Percentiles rank a stretch among this genome's conserved stretches.
Conservation (phyloP, 1,284 basidiomycete genomes). For the Xerocomus nothofagi region DNA sequence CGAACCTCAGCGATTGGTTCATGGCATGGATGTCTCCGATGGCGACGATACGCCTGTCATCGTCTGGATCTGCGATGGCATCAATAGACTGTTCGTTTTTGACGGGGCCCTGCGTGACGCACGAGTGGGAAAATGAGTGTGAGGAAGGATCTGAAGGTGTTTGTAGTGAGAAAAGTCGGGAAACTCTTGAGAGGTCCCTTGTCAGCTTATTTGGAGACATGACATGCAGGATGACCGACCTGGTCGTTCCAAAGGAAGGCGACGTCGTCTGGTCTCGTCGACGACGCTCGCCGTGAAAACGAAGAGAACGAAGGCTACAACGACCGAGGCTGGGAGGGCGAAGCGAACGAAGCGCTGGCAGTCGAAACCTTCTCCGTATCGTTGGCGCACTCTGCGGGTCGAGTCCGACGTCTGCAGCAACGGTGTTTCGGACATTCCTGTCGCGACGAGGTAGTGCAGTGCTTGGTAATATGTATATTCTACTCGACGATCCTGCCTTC, state of each 20-base stretch:
- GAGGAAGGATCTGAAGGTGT: slow-evolving; percentile 42
- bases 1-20: slow-evolving; percentile 65
- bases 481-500: slow-evolving; percentile 23
- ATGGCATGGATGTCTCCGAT: slow-evolving; percentile 88
- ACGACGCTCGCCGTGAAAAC: slow-evolving; percentile 38
- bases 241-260: slow-evolving; percentile 20
- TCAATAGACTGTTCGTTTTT: not conserved
- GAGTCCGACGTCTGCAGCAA: slow-evolving; percentile 5
- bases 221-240: slow-evolving; percentile 13
- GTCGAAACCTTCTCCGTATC: not conserved
- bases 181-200: slow-evolving; percentile 24
- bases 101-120: slow-evolving; percentile 10
- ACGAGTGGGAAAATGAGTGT: slow-evolving; percentile 56
- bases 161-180: slow-evolving; percentile 61
- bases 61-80: slow-evolving; percentile 42
- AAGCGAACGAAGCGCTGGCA: slow-evolving; percentile 1
- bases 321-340: slow-evolving; percentile 24
- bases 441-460: not conserved
- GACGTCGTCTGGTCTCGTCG: slow-evolving; percentile 5
- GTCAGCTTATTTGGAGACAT: not conserved
- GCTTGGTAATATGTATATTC: not conserved
- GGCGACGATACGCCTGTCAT: slow-evolving; percentile 60
- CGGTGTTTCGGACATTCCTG: slow-evolving; percentile 14
- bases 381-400: slow-evolving; percentile 2
- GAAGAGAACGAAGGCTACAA: slow-evolving; percentile 43